These are phyloP conservation scores for Atkinsonella texensis DNA, from an alignment of 2,329 filamentous ascomycete species.

Conservation along the genomic window DNA sequence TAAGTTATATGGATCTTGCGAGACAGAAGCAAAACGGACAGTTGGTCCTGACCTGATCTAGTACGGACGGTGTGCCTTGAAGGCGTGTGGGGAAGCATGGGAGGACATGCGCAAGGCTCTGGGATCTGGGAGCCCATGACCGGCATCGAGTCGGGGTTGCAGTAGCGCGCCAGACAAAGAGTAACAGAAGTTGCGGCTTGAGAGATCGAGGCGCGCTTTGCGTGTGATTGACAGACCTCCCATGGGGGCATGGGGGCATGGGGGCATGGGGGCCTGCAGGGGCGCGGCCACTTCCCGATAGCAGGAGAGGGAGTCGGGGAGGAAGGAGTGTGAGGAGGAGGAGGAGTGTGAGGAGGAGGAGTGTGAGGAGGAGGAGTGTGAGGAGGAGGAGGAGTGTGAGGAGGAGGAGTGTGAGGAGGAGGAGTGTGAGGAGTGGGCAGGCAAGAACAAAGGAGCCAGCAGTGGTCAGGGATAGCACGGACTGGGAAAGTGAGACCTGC, in stretches of 20 bases:
- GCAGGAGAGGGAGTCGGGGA: constrained; percentile 4
- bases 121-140: not conserved
- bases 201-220: not conserved
- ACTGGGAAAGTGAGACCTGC: not conserved
- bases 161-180: constrained; percentile 3
- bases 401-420: not conserved
- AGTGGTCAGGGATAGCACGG: not conserved
- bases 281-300: constrained; percentile 1
- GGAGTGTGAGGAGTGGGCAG: not conserved
- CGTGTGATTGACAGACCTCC: not conserved
- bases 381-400: not conserved
- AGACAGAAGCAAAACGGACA: constrained; percentile 5
- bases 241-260: too few relatives aligned
- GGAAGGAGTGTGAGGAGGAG: too few relatives aligned
- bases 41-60: not conserved
- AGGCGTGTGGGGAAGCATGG: not conserved
- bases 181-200: not conserved
- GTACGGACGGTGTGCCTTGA: not conserved
- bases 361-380: too few relatives aligned
- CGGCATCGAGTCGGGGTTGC: not conserved
- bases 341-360: not conserved
- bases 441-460: not conserved
- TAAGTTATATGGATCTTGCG: constrained; percentile 1
- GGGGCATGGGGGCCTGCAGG: constrained; percentile 5
- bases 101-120: not conserved